Evolutionary conservation across 352 stramenopile genomes (phyloP), one percentile per base, ranked within the genome.

Genomic region (Globisporangium okanoganense): DNA sequence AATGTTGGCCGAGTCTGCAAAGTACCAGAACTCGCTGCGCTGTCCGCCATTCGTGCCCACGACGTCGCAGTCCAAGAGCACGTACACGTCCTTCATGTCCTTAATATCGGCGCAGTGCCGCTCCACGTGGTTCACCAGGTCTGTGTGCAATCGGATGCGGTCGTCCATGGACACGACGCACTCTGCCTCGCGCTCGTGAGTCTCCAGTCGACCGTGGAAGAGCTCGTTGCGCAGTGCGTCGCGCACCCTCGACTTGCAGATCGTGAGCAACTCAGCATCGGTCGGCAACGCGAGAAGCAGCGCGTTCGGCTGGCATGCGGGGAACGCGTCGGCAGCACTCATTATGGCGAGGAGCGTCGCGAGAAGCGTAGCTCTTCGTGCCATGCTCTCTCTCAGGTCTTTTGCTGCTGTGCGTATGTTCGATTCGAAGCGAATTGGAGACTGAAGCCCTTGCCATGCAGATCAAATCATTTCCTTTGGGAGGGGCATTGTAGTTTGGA

Each of bases 21-120:
- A 65, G 50, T 65, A 65, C 59, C 59, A 65, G 41, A 65, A 44
- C 51, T 65, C 49, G 18, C 59, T 65, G 50, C n/a, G 24, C 12
- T 27, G 41, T 8, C 31, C 44, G 29, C 49, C 25, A 33, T 18
- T 31, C n/a, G 48, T 50, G 9, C n/a, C 48, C 18, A 50, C 8
- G 12, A 49, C 58, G 25, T 52, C 44, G 25, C 59, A 65, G 33
- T 65, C 40, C 22, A 65, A n/a, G 41, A 65, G 59, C 51, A 48
- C 45, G 43, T 65, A 65, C 16, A 51, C 41, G 43, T 65, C 51
- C 29, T 51, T 61, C 14, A 65, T 41, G 24, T 65, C 51, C 29
- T 51, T 61, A 9, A 65, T 41, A 18, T 31, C 16, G 16, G 45
- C 13, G 24, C 59, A 65, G 29, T 31, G 51, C 16, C 24, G 10